Evolutionary conservation across 352 stramenopile genomes (phyloP).

Genomic region (Phytophthora foliorum): DNA sequence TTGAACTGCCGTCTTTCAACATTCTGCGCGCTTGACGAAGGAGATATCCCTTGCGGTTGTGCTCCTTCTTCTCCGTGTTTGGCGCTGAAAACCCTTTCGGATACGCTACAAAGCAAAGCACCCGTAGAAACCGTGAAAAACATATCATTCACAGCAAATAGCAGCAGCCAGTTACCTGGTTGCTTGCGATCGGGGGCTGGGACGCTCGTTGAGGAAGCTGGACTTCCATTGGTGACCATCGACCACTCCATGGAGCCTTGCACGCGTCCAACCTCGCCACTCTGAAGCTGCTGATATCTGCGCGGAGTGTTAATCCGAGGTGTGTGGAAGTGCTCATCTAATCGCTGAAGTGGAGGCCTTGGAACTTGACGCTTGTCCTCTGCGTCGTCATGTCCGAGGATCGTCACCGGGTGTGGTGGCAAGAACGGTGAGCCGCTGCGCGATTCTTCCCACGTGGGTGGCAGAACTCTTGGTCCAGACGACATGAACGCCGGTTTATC

Average conservation of each 20-base stretch:
- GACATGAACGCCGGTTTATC: background rate
- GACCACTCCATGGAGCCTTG: conserved; percentile 33
- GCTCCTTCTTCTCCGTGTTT: conserved; percentile 67
- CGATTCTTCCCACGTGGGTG: conserved; percentile 72
- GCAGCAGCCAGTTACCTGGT: conserved; percentile 22
- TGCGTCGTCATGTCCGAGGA: conserved; percentile 44
- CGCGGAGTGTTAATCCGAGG: conserved; percentile 17
- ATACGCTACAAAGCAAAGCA: conserved; percentile 19
- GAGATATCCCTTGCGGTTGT: conserved; percentile 79
- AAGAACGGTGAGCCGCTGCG: conserved; percentile 61
- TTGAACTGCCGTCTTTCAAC: conserved; percentile 38
- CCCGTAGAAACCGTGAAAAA: background rate
- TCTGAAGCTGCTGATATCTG: conserved; percentile 15
- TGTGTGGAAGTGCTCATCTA: conserved; percentile 37
- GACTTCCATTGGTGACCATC: background rate
- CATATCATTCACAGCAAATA: background rate
- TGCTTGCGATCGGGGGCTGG: conserved; percentile 23
- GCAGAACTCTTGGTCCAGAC: conserved; percentile 47
- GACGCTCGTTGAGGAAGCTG: background rate
- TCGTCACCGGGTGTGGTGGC: conserved; percentile 60
- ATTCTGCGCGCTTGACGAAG: conserved; percentile 68
- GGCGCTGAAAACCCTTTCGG: conserved; percentile 8
- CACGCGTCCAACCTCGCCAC: conserved; percentile 24
- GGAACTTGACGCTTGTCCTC: conserved; percentile 41
- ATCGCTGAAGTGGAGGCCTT: background rate